Percentiles rank a stretch among this genome's conserved stretches.
These are phyloP conservation scores for Xylaria polymorpha DNA, from an alignment of 2,329 filamentous ascomycete genomes.

Conservation along the genomic window DNA sequence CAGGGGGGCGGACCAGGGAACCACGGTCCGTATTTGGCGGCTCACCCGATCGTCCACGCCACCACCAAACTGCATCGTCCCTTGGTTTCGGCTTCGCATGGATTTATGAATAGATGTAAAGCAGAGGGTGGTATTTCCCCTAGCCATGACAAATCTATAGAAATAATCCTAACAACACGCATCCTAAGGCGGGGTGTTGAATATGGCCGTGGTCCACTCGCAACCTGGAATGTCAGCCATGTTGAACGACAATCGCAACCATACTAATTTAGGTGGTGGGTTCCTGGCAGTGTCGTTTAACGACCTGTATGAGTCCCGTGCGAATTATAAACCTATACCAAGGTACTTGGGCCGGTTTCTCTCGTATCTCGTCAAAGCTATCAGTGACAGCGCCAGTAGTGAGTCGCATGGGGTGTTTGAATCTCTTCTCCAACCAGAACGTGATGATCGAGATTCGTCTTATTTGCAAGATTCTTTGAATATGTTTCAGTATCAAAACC, in stretches of 20 bases:
- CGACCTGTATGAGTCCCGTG: not conserved
- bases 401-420: not conserved
- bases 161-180: not conserved
- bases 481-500: not conserved
- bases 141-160: not conserved
- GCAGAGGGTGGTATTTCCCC: not conserved
- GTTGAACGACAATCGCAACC: not conserved
- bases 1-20: not conserved
- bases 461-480: not conserved
- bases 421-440: not conserved
- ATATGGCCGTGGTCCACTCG: not conserved
- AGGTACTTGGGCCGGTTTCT: not conserved
- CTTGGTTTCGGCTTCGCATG: not conserved
- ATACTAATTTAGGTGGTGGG: too few relatives aligned
- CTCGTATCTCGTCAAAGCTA: not conserved
- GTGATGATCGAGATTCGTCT: not conserved
- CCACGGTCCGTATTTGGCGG: not conserved
- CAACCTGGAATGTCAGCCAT: not conserved
- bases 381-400: not conserved
- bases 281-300: not conserved
- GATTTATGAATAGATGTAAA: not conserved
- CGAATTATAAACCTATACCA: not conserved
- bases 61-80: not conserved
- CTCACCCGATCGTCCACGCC: not conserved
- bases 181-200: not conserved